Evolutionary conservation across 495 filamentous ascomycete genomes (phyloP).

Genomic region (Penicillium psychrofluorescens): DNA sequence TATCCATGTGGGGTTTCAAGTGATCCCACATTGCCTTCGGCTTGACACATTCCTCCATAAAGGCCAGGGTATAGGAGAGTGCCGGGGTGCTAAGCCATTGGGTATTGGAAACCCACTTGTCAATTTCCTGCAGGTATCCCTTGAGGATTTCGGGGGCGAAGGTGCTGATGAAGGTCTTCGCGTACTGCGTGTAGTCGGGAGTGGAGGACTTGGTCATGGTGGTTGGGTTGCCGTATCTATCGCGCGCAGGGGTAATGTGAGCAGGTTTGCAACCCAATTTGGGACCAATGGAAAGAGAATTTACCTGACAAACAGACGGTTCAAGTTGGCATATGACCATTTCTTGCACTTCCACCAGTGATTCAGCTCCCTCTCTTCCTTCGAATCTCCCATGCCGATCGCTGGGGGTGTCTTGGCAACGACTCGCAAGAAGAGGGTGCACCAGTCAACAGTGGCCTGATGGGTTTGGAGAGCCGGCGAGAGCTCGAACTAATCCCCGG

Average conservation of each 20-base stretch:
- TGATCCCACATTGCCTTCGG: slow-evolving; percentile 95
- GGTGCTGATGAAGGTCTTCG: slow-evolving; percentile 81
- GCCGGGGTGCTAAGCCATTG: slow-evolving; percentile 91
- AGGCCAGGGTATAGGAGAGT: slow-evolving; percentile 83
- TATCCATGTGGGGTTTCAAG: slow-evolving; percentile 87
- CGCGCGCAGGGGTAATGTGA: slow-evolving; percentile 5
- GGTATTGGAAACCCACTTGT: slow-evolving; percentile 94
- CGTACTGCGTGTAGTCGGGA: slow-evolving; percentile 66
- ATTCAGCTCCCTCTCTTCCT: slow-evolving; percentile 81
- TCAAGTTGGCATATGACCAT: slow-evolving; percentile 96
- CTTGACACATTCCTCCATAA: slow-evolving; percentile 94
- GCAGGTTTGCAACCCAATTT: not conserved
- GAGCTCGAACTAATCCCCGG: slow-evolving; percentile 66
- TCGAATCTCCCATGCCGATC: slow-evolving; percentile 70
- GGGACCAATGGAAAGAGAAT: slow-evolving; percentile 10
- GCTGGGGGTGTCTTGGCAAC: slow-evolving; percentile 79
- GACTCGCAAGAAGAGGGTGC: slow-evolving; percentile 82
- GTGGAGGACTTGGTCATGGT: slow-evolving; percentile 58
- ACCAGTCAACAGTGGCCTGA: slow-evolving; percentile 85
- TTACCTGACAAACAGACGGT: slow-evolving; percentile 87
- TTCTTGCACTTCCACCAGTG: slow-evolving; percentile 99
- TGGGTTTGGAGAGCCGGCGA: slow-evolving; percentile 68
- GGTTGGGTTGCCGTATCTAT: slow-evolving; percentile 81
- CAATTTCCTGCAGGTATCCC: slow-evolving; percentile 84
- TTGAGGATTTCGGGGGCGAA: slow-evolving; percentile 95